A percentile compares a stretch with the other conserved stretches of the same genome.
phyloP scores from a whole-genome alignment of 2,329 filamentous ascomycete species.

The Leptodontidium sp. region DNA sequence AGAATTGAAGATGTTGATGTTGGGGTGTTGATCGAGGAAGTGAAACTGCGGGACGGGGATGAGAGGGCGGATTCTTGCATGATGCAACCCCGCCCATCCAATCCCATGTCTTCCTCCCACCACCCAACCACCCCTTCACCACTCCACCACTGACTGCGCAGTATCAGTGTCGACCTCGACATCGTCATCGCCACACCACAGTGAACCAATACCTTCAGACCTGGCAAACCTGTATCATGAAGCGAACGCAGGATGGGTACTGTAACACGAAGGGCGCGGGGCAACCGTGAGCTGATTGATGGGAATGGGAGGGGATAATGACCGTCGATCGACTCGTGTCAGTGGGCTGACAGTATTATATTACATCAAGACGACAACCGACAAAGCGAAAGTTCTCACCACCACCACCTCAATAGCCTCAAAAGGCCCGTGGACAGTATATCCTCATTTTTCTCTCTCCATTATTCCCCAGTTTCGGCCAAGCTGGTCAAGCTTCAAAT shows the following conservation, averaged over 20 bases:
- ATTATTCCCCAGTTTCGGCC: not conserved
- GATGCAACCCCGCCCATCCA: not conserved
- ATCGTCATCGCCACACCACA: not conserved
- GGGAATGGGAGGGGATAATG: not conserved
- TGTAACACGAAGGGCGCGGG: not conserved
- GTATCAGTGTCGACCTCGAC: not conserved
- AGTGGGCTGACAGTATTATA: not conserved
- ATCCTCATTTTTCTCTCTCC: constrained; percentile 3
- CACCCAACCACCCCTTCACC: no score
- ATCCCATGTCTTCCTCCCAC: no score
- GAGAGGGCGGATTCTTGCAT: not conserved
- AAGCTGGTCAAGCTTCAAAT: not conserved
- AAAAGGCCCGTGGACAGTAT: not conserved
- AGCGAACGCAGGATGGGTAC: not conserved
- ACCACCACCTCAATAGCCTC: not conserved
- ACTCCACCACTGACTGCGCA: not conserved
- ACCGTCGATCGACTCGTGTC: not conserved
- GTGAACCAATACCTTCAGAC: not conserved
- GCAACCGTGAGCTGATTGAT: not conserved
- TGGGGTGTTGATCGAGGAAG: no score
- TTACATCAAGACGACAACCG: not conserved
- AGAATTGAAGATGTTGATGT: constrained; percentile 5
- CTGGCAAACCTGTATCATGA: no score
- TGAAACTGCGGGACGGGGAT: not conserved
- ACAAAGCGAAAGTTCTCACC: not conserved